Evolutionary conservation across 2,329 filamentous ascomycete genomes (phyloP).

Genomic region (Ploettnerulaceae sp.): DNA sequence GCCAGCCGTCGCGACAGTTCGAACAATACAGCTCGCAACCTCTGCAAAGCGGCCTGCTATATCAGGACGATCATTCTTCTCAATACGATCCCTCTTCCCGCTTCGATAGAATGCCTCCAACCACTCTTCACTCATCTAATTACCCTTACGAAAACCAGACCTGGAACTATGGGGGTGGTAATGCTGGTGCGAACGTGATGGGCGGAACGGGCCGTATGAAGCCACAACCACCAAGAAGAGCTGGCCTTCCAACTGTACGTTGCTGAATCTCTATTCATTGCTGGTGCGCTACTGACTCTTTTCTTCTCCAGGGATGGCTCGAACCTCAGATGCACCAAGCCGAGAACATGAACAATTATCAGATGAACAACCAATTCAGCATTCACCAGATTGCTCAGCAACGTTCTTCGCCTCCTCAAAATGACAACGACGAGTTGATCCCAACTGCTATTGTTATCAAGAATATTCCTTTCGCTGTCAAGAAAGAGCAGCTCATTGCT

Average conservation of each 20-base stretch:
- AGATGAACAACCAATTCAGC: slow-evolving; percentile 36
- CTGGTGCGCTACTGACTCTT: slow-evolving; percentile 17
- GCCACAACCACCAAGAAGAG: slow-evolving; percentile 45
- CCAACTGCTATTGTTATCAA: slow-evolving; percentile 99
- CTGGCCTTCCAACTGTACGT: slow-evolving; percentile 71
- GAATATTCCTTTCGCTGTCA: slow-evolving; percentile 97
- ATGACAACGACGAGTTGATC: slow-evolving; percentile 71
- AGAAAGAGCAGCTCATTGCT: slow-evolving; percentile 89
- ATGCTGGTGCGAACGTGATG: slow-evolving; percentile 57
- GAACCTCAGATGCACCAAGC: slow-evolving; percentile 46
- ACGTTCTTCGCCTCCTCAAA: slow-evolving; percentile 16
- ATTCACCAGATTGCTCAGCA: slow-evolving; percentile 11
- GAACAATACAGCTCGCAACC: slow-evolving; percentile 54
- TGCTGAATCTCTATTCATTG: slow-evolving; percentile 4
- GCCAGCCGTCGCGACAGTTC: slow-evolving; percentile 72
- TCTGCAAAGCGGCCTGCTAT: slow-evolving; percentile 51
- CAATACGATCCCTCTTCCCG: slow-evolving; percentile 45
- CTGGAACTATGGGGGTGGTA: slow-evolving; percentile 67
- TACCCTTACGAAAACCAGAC: slow-evolving; percentile 69
- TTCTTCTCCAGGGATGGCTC: slow-evolving; percentile 55
- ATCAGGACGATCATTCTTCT: slow-evolving; percentile 60
- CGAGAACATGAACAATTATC: slow-evolving; percentile 39
- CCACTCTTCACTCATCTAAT: slow-evolving; percentile 43
- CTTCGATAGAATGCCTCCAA: slow-evolving; percentile 25
- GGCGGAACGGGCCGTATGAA: slow-evolving; percentile 57